These are phyloP conservation scores for Cucurbita moschata DNA, from an alignment of 306 rosid species.

Conservation along the genomic window DNA sequence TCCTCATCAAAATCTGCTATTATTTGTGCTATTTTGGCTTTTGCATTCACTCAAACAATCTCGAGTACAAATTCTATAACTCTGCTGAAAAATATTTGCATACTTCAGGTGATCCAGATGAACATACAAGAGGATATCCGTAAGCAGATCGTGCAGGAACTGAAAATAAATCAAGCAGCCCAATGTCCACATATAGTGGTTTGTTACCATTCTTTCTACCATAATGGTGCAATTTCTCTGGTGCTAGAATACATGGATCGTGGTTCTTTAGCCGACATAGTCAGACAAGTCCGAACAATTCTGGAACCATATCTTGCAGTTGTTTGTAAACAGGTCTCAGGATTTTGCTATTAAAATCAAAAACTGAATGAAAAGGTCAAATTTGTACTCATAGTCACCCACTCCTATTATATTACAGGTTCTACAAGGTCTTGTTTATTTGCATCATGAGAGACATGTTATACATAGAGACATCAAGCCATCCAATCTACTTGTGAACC, in stretches of 20 bases:
- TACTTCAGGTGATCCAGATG: constrained; percentile 84
- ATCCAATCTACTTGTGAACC: constrained; percentile 88
- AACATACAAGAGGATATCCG: constrained; percentile 90
- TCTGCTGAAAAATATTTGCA: neutral
- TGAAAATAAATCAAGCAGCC: constrained; percentile 94
- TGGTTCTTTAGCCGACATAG: constrained; percentile 78
- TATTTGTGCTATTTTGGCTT: neutral
- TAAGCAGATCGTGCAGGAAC: constrained; percentile 95
- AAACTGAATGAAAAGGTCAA: neutral
- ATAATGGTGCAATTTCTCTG: constrained; percentile 81
- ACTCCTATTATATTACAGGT: constrained; percentile 36
- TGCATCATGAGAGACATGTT: constrained; percentile 88
- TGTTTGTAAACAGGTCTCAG: constrained; percentile 82
- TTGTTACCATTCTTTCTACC: constrained; percentile 89
- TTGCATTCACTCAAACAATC: neutral
- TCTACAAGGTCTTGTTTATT: constrained; percentile 83
- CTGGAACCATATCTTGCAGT: constrained; percentile 99
- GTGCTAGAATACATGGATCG: constrained; percentile 98
- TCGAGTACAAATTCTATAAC: neutral
- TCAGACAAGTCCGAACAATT: constrained; percentile 81
- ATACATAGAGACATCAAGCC: constrained; percentile 97
- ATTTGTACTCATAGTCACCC: neutral
- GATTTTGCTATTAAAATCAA: neutral
- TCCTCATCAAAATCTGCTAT: neutral
- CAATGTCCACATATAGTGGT: constrained; percentile 88